Evolutionary conservation across 2,329 filamentous ascomycete species (phyloP).

Genomic region (Penicillium palitans): DNA sequence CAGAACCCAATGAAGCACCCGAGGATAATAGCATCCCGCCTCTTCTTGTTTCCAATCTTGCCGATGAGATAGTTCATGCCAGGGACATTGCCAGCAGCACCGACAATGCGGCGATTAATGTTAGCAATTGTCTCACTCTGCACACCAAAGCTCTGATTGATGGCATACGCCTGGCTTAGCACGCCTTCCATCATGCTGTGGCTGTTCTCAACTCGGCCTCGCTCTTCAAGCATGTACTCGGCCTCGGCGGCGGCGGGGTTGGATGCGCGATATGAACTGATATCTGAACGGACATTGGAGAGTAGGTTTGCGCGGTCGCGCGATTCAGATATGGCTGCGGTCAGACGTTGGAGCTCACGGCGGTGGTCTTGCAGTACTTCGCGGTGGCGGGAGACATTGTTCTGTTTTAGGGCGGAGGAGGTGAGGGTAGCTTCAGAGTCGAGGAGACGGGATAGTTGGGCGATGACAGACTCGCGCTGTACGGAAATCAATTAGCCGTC

Average conservation of each 20-base stretch:
- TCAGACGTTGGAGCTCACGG: slow-evolving; percentile 75
- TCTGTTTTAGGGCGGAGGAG: slow-evolving; percentile 92
- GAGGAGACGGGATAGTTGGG: slow-evolving; percentile 81
- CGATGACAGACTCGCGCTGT: slow-evolving; percentile 78
- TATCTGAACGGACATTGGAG: slow-evolving; percentile 86
- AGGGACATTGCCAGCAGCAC: slow-evolving; percentile 85
- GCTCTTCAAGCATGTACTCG: slow-evolving; percentile 96
- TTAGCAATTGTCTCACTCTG: slow-evolving; percentile 85
- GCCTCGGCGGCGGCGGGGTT: slow-evolving; percentile 83
- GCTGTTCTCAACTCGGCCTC: slow-evolving; percentile 80
- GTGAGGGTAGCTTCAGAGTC: slow-evolving; percentile 87
- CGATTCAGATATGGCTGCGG: slow-evolving; percentile 69
- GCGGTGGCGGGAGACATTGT: slow-evolving; percentile 86
- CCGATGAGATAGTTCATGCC: slow-evolving; percentile 90
- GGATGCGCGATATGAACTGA: slow-evolving; percentile 78
- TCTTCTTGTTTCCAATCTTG: slow-evolving; percentile 91
- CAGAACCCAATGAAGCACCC: slow-evolving; percentile 89
- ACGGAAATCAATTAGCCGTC: slow-evolving; percentile 10
- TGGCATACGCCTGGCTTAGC: slow-evolving; percentile 91
- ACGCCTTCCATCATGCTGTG: slow-evolving; percentile 88
- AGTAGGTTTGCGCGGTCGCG: slow-evolving; percentile 88
- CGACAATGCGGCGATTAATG: slow-evolving; percentile 86
- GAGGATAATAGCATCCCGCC: slow-evolving; percentile 91
- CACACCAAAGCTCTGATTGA: slow-evolving; percentile 84
- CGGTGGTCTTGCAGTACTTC: slow-evolving; percentile 87